A percentile compares a stretch with the other conserved stretches of the same genome.
phyloP scores from a whole-genome alignment of 2,329 filamentous ascomycete species.

The Hymenoscyphus scutula region DNA sequence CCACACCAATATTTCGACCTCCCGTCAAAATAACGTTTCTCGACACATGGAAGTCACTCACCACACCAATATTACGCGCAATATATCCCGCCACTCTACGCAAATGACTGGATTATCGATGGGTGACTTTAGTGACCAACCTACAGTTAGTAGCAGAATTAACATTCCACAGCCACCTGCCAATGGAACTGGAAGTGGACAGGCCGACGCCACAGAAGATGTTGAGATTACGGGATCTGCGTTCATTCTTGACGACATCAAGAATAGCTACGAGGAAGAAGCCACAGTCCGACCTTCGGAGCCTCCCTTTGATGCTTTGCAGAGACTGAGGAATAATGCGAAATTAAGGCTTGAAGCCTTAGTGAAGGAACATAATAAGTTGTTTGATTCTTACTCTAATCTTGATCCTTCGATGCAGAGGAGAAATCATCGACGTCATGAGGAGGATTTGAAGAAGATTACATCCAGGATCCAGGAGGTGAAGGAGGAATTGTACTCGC shows the following conservation, averaged over 20 bases:
- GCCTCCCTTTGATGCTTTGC: not conserved
- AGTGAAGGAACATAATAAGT: not conserved
- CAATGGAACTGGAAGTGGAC: not conserved
- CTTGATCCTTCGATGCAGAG: constrained; percentile 2
- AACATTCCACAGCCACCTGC: not conserved
- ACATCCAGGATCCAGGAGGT: not conserved
- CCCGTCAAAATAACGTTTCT: not conserved
- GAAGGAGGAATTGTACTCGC: not conserved
- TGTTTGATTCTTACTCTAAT: not conserved
- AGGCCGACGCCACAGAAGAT: not conserved
- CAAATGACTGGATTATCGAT: not conserved
- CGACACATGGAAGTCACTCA: not conserved
- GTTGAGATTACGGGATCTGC: not conserved
- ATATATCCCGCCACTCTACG: not conserved
- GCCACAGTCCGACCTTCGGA: not conserved
- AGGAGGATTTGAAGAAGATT: not conserved
- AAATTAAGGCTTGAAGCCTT: not conserved
- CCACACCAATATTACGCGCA: not conserved
- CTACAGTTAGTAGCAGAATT: not conserved
- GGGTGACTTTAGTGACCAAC: not conserved
- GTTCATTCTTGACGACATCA: not conserved
- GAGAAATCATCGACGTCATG: not conserved
- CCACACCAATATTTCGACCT: constrained; percentile 1
- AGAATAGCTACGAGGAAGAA: not conserved
- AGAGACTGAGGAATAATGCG: not conserved